Evolutionary conservation across 2,329 filamentous ascomycete genomes (phyloP), one percentile per base, ranked within the genome.

Genomic region (Gaeumannomyces sp.): DNA sequence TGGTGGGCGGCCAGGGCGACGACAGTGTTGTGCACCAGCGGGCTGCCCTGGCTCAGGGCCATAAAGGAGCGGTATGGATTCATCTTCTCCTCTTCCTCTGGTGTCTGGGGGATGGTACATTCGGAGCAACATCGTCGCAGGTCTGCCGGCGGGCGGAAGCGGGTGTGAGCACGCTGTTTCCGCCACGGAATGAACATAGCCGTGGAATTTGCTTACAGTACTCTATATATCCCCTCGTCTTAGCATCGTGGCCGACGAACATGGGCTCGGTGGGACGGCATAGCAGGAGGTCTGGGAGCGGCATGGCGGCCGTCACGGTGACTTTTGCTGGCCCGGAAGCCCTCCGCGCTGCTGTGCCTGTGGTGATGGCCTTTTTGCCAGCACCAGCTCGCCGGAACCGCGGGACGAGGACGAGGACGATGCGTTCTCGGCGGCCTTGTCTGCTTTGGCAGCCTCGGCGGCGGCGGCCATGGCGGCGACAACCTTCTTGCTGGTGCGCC

Each of bases 401-500:
- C 45, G 19, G 45, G 45, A 53, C 3, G 45, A 53, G 16, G 45
- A 29, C 53, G 53, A 28, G 14, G 33, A 38, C 25, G 45, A 29
- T 6, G 45, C 58, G 7, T 53, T 53, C 45, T 53, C 45, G 19
- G 45, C 45, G 19, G 16, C 45, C 45, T 53, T 53, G 45, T 53
- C 45, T 53, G 45, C 45, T n/a, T 53, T 53, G 14, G 29, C 45
- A 22, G 35, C 62, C 61, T 38, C 62, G 11, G 38, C 27, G 53
- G 63, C 35, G 35, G 63, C 63, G 14, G 59, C 60, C 27, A 64
- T 64, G 27, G 63, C 64, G 11, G 62, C 60, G 7, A 59, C 63
- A 5, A 64, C 59, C 60, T 64, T 64, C 57, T 66, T 66, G 63
- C 63, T 38, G 13, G 35, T 63, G 10, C 65, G 50, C 38, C 63